Evolutionary conservation across 2,329 filamentous ascomycete species (phyloP).

Genomic region (Plectosphaerella cucumerina): DNA sequence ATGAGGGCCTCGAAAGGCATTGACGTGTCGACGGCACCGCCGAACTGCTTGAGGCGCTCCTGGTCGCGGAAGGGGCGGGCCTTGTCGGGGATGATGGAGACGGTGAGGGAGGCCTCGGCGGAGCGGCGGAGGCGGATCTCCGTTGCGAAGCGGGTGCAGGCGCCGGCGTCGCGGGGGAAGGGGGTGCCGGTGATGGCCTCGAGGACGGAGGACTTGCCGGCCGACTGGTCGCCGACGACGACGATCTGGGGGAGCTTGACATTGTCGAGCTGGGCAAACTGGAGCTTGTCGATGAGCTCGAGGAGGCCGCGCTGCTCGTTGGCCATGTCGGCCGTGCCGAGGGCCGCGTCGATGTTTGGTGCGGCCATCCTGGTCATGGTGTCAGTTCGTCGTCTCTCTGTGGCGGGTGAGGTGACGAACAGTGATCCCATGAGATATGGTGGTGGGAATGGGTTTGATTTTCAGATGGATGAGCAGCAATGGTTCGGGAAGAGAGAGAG

Average conservation of each 20-base stretch:
- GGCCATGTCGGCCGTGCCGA: slow-evolving; percentile 45
- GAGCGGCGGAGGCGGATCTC: slow-evolving; percentile 52
- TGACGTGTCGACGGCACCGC: slow-evolving; percentile 38
- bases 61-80: slow-evolving; percentile 41
- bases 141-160: slow-evolving; percentile 60
- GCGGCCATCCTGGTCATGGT: slow-evolving; percentile 24
- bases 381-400: slow-evolving; percentile 6
- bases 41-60: slow-evolving; percentile 41
- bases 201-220: slow-evolving; percentile 60
- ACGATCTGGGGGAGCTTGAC: slow-evolving; percentile 57
- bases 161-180: slow-evolving; percentile 55
- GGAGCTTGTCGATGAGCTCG: slow-evolving; percentile 53
- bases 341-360: slow-evolving; percentile 40
- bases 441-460: not conserved
- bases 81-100: slow-evolving; percentile 53
- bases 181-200: slow-evolving; percentile 60
- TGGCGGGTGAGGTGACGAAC: not conserved
- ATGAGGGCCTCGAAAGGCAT: slow-evolving; percentile 47
- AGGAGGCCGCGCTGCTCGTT: slow-evolving; percentile 53
- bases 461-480: not conserved
- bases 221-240: slow-evolving; percentile 60
- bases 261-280: slow-evolving; percentile 47
- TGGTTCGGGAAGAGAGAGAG: not conserved
- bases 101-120: slow-evolving; percentile 37
- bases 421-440: not conserved